phyloP scores from a whole-genome alignment of 2,329 filamentous ascomycete species.

The Kalmusia sp. region DNA sequence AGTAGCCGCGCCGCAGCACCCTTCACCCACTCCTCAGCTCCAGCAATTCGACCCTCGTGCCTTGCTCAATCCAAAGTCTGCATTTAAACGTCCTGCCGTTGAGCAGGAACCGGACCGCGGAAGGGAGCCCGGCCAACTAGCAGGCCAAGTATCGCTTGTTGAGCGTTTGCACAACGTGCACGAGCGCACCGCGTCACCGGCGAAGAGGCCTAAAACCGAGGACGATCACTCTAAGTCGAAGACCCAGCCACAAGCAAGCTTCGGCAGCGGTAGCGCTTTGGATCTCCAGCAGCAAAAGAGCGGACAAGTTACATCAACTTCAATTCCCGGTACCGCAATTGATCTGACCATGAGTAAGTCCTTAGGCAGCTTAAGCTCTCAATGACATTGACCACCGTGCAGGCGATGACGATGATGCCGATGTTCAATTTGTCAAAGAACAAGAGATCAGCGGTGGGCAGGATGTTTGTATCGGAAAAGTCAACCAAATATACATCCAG shows the following conservation, averaged over 20 bases:
- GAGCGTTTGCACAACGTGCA: slow-evolving; percentile 79
- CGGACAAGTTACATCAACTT: slow-evolving; percentile 6
- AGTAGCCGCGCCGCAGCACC: neutral
- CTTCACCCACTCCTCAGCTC: slow-evolving; percentile 13
- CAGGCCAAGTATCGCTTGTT: slow-evolving; percentile 68
- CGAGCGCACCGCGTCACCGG: slow-evolving; percentile 65
- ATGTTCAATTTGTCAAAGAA: slow-evolving; percentile 63
- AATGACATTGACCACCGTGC: slow-evolving; percentile 37
- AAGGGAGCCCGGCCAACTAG: slow-evolving; percentile 23
- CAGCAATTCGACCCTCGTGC: slow-evolving; percentile 35
- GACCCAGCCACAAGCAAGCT: slow-evolving; percentile 22
- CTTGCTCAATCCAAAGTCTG: slow-evolving; percentile 43
- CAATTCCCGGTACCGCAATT: slow-evolving; percentile 22
- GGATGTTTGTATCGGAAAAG: slow-evolving; percentile 83
- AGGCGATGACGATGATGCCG: slow-evolving; percentile 66
- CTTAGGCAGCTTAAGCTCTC: neutral
- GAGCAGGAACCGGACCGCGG: slow-evolving; percentile 29
- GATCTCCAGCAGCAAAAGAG: slow-evolving; percentile 48
- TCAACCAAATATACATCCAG: slow-evolving; percentile 72
- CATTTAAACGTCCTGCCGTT: slow-evolving; percentile 39
- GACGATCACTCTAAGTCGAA: slow-evolving; percentile 26
- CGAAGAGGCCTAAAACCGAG: slow-evolving; percentile 39
- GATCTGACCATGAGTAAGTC: slow-evolving; percentile 46
- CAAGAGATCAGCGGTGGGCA: slow-evolving; percentile 75
- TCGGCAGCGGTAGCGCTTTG: slow-evolving; percentile 45